Base-by-base conservation (phyloP, 2,329 filamentous ascomycete genomes). In the Fusarium sp. region DNA sequence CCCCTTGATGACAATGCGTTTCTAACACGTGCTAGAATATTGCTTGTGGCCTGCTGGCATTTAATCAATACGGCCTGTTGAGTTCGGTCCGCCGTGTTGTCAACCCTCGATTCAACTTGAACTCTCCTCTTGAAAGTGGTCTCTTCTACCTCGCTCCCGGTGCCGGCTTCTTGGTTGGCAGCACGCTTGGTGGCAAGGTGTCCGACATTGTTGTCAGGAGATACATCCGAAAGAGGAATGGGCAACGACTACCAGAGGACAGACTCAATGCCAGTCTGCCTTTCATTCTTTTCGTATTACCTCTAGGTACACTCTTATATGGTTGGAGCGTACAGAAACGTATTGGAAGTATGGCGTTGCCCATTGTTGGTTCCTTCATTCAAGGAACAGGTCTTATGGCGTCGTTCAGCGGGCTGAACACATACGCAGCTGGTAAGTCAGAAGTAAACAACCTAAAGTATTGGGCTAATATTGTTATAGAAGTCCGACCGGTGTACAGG, bases 121-220 rank as follows among this genome's bases (percentile, higher is more conserved):
- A 88, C 0, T 87, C 87, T 0, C 91, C 92, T 0, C 84, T 93
- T 5, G 87, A 91, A 73, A 89, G 89, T 2, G 91, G 91, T 2
- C 85, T 94, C 0, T 93, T 94, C 81, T 94, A 93, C 80, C 88
- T 94, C 27, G 92, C 92, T 0, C 92, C 92, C 0, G 92, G 92
- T 0, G 88, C 86, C 52, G 92, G 92, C 0, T 94, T 93, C 69
- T 81, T 94, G 0, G 65, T 88, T 0, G 91, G 92, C 0, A 92
- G 91, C 2, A 90, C 93, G 61, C 83, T 92, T 61, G 92, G 92
- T 16, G 92, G 92, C 0, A 81, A 82, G 16, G 77, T 84, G n/a
- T 84, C 84, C 0, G 85, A 86, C 52, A 75, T 79, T 20, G 77
- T 83, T 0, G 84, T 86, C 6, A 83, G 82, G 74, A 75, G 80